phyloP scores from a whole-genome alignment of 306 rosid species.

The Vigna trinervia region DNA sequence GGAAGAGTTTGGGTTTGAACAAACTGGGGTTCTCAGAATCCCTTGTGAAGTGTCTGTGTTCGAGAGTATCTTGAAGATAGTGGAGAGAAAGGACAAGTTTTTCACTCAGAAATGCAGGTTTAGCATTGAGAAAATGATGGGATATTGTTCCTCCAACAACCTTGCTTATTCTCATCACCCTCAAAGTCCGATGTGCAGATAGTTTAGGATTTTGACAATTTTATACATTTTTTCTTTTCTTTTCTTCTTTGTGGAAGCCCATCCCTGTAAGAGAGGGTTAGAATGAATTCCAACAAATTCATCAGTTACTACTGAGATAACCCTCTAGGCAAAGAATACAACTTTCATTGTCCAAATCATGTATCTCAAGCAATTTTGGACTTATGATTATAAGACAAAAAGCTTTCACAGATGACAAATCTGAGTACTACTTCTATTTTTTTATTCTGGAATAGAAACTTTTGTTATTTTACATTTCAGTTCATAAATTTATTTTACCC shows the following conservation, averaged over 20 bases:
- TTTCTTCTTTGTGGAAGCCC: conserved; percentile 48
- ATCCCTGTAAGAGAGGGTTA: conserved; percentile 43
- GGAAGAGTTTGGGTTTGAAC: conserved; percentile 93
- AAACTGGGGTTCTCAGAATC: conserved; percentile 80
- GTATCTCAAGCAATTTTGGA: neutral
- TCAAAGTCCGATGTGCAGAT: conserved; percentile 90
- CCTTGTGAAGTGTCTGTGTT: conserved; percentile 84
- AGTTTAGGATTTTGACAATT: conserved; percentile 37
- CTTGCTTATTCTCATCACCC: conserved; percentile 66
- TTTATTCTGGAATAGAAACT: conserved; percentile 23
- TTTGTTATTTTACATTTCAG: conserved; percentile 1
- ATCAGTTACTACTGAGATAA: conserved; percentile 39
- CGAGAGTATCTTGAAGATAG: conserved; percentile 71
- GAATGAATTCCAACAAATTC: conserved; percentile 17
- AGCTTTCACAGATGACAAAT: conserved; percentile 11
- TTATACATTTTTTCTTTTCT: conserved; percentile 14
- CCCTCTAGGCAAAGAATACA: conserved; percentile 37
- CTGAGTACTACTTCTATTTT: neutral
- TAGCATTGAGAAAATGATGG: conserved; percentile 52
- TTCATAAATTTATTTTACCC: conserved; percentile 1
- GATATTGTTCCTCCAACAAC: conserved; percentile 57
- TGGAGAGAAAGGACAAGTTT: conserved; percentile 59
- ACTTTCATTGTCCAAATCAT: conserved; percentile 26
- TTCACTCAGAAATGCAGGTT: conserved; percentile 53
- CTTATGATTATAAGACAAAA: neutral